phyloP scores from a whole-genome alignment of 345 rosid species.

The Euclidium syriacum region DNA sequence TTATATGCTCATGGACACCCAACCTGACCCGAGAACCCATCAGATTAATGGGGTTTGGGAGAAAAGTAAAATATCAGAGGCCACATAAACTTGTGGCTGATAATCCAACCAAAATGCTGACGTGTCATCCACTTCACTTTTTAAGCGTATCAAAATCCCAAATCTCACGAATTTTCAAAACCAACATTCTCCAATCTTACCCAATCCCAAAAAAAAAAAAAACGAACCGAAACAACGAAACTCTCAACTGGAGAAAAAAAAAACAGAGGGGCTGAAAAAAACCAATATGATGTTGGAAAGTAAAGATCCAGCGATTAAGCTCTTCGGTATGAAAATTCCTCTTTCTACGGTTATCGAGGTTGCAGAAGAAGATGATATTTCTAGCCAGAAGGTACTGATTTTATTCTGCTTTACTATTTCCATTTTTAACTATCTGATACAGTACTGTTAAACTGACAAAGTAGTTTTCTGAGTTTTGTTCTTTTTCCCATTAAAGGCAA shows the following conservation, averaged over 20 bases:
- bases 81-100: slow-evolving; percentile 86
- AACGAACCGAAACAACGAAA: background rate
- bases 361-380: slow-evolving; percentile 17
- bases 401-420: background rate
- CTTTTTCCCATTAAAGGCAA: background rate
- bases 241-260: too few species aligned
- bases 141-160: slow-evolving; percentile 54
- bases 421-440: background rate
- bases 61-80: slow-evolving; percentile 41
- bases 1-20: background rate
- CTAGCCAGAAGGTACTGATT: slow-evolving; percentile 43
- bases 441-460: background rate
- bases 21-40: background rate
- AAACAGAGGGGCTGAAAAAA: slow-evolving; percentile 4
- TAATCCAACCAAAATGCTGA: slow-evolving; percentile 44
- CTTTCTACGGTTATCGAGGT: slow-evolving; percentile 25
- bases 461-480: background rate
- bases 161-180: slow-evolving; percentile 12
- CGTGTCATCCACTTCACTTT: slow-evolving; percentile 58
- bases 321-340: slow-evolving; percentile 70
- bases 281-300: slow-evolving; percentile 36
- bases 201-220: slow-evolving; percentile 16
- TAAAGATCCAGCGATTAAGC: slow-evolving; percentile 58
- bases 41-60: background rate
- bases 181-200: background rate